phyloP scores from a whole-genome alignment of 2,329 filamentous ascomycete species.

The Cryphonectria naterciae region DNA sequence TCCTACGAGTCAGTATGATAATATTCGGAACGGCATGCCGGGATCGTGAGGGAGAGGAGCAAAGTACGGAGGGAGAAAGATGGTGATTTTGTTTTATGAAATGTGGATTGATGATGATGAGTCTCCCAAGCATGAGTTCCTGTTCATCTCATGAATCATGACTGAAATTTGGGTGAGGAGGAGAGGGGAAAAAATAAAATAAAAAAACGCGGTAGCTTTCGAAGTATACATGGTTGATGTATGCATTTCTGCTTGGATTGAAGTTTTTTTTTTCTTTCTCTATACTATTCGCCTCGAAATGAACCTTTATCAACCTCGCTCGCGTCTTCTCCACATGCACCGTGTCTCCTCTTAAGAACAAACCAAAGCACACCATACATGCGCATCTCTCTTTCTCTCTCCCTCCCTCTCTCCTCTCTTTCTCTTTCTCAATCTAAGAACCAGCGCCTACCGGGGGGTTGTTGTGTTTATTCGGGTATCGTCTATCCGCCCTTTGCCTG shows the following conservation, averaged over 20 bases:
- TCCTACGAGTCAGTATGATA: slow-evolving; percentile 61
- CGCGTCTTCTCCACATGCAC: neutral
- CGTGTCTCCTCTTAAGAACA: neutral
- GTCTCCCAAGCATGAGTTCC: neutral
- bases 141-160: slow-evolving; percentile 2
- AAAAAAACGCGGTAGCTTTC: neutral
- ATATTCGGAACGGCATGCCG: slow-evolving; percentile 48
- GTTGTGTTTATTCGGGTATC: slow-evolving; percentile 30
- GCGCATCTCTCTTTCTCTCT: neutral
- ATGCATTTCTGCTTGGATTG: neutral
- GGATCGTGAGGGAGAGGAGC: slow-evolving; percentile 18
- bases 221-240: neutral
- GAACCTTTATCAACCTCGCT: neutral
- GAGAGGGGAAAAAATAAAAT: neutral
- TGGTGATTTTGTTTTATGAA: too few relatives aligned
- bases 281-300: neutral
- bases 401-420: neutral
- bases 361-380: neutral
- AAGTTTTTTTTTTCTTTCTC: neutral
- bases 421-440: neutral
- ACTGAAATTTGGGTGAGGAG: neutral
- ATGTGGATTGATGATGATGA: neutral
- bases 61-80: neutral
- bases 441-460: slow-evolving; percentile 28
- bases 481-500: slow-evolving; percentile 29